phyloP scores from a whole-genome alignment of 352 stramenopile genomes.

The Saprolegnia diclina region DNA sequence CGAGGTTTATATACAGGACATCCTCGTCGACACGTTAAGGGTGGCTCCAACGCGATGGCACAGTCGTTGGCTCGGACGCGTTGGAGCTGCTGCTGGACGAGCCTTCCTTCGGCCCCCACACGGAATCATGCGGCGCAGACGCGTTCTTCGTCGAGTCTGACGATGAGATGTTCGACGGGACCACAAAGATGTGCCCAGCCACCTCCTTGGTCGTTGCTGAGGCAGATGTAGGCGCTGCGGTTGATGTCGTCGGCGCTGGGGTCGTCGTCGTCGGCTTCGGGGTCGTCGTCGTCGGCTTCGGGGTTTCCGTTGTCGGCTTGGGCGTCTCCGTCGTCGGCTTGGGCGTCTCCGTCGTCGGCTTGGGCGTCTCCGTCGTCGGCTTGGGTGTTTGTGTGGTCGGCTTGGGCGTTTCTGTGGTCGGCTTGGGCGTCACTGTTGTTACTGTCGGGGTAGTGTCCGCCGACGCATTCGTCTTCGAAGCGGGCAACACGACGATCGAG shows the following conservation, averaged over 20 bases:
- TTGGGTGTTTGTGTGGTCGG: neutral
- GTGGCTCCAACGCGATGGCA: too few species aligned
- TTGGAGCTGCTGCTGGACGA: too few species aligned
- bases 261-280: neutral
- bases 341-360: slow-evolving; percentile 8
- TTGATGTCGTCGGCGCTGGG: neutral
- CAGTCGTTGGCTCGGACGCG: too few species aligned
- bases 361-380: neutral
- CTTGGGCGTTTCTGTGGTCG: neutral
- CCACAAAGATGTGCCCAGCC: neutral
- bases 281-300: neutral
- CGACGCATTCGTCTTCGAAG: neutral
- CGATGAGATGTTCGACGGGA: neutral
- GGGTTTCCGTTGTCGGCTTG: neutral
- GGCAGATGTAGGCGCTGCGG: neutral
- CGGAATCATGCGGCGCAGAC: too few species aligned
- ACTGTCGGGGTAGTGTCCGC: neutral
- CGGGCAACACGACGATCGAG: neutral
- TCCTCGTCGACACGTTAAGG: too few species aligned
- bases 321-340: slow-evolving; percentile 5
- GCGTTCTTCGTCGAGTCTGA: neutral
- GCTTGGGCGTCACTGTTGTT: slow-evolving; percentile 15
- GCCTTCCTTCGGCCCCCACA: too few species aligned
- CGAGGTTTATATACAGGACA: too few species aligned
- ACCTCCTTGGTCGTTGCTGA: neutral